Evolutionary conservation across 352 stramenopile species (phyloP), one percentile per base, ranked within the genome.

Genomic region (Globisporangium alternatum): DNA sequence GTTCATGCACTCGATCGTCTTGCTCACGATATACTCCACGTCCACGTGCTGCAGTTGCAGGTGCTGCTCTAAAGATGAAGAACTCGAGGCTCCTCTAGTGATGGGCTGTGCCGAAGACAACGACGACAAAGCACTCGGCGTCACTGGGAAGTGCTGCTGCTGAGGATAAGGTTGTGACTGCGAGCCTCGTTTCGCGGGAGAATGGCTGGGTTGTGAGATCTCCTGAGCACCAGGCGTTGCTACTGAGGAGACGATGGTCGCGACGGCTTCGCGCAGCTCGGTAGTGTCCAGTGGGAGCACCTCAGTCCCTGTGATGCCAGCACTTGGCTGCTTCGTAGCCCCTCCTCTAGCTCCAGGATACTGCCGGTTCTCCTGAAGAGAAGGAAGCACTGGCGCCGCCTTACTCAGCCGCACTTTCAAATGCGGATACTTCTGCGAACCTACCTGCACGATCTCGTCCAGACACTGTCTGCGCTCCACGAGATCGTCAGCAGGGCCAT

Each of bases 1-100:
- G 44, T 81, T 87, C 78, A 87, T 86, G 41, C 75, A 81, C 64
- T 87, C 78, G 30, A 89, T 85, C 0, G 80, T 89, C 45, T 77
- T 78, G 64, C 70, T 83, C 51, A 89, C 80, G 25, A 89, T 86
- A 55, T 75, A 84, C 66, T 89, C 80, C 22, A 89, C 76, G 45
- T 87, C 78, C 0, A 74, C 60, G 35, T 78, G 70, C 21, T 84
- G 75, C 17, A 83, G 53, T 3, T 68, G 64, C 10, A 69, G n/a
- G 47, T 19, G 47, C 31, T 21, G 68, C 31, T 37, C 3, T 53
- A 17, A n/a, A 12, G 45, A 5, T 52, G 45, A 15, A 28, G 5
- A 53, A 21, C 25, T 55, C 13, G 3, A 21, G 4, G 8, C 15
- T n/a, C 21, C 48, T n/a, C 5, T 7, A 7, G 17, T 22, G 5